A percentile compares a stretch with the other conserved stretches of the same genome.
Evolutionary conservation across 495 filamentous ascomycete species (phyloP).

Genomic region (Penicillium cinerascens): DNA sequence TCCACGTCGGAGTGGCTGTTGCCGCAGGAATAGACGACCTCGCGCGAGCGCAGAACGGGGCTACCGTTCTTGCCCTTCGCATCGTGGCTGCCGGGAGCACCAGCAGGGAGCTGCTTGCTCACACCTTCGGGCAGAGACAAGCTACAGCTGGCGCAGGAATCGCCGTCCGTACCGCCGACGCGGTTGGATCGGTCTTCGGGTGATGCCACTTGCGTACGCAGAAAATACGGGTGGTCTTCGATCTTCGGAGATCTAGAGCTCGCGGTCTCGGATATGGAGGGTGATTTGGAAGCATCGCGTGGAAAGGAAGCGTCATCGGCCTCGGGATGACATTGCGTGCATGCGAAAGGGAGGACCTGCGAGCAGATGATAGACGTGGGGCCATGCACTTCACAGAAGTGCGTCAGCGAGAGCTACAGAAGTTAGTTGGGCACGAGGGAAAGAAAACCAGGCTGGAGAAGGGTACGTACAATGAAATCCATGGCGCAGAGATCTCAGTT

Average conservation of each 20-base stretch:
- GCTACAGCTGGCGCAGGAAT: conserved; percentile 58
- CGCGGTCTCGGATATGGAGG: conserved; percentile 1
- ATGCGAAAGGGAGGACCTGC: conserved; percentile 76
- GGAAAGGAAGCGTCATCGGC: conserved; percentile 30
- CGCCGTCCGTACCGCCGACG: conserved; percentile 36
- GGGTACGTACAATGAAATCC: conserved; percentile 52
- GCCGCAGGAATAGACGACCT: conserved; percentile 46
- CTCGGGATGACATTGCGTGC: conserved; percentile 62
- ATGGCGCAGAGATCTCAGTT: conserved; percentile 31
- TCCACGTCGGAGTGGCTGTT: conserved; percentile 39
- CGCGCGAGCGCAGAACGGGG: conserved; percentile 55
- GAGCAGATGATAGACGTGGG: conserved; percentile 95
- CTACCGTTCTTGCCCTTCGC: conserved; percentile 50
- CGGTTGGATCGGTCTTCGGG: conserved; percentile 32
- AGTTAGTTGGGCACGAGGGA: neutral
- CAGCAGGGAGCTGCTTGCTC: conserved; percentile 51
- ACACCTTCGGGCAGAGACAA: conserved; percentile 53
- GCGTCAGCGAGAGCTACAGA: conserved; percentile 80
- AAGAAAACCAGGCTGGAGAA: neutral
- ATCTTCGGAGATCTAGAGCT: conserved; percentile 33
- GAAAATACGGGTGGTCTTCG: conserved; percentile 45
- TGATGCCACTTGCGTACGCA: conserved; percentile 33
- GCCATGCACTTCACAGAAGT: conserved; percentile 95
- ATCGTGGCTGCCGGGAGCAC: conserved; percentile 49
- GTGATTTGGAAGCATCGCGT: conserved; percentile 21